Evolutionary conservation across 192 early-diverging fungal genomes (phyloP), one percentile per base, ranked within the genome.

Genomic region (Backusella luteola): DNA sequence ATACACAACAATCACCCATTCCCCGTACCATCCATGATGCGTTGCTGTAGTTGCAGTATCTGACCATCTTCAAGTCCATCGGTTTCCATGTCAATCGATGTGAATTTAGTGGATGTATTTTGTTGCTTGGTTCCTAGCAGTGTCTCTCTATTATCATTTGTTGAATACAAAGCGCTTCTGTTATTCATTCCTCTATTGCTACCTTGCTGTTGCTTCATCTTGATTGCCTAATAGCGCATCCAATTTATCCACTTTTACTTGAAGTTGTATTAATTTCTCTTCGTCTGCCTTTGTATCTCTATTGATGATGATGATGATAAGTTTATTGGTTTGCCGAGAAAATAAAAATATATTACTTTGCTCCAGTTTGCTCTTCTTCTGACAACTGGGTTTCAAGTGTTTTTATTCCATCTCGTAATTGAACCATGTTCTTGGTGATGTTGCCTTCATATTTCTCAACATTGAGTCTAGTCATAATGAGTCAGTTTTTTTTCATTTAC

Each of bases 11-110:
- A 44, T 35, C 6, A 41, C 26, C 3, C 3, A 15, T 9, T 41
- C 3, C 35, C 35, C 12, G 35, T 76, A 93, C 91, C 89, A 63
- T 88, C 84, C 63, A 93, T 88, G 15, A 91, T 87, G 19, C 88
- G 84, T 77, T 91, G 87, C 59, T 93, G 92, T 6, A 91, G 76
- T 59, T 89, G 89, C 4, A 93, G 49, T 67, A 88, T 78, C 72
- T 89, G 87, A 15, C 80, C 75, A 46, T 82, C 81, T 39, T 85
- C 80, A 23, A 89, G 32, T 53, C 83, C 84, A 52, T 84, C 80
- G 11, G 76, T 69, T 41, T 87, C 81, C 41, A 86, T 81, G n/a
- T 85, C 69, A 56, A 74, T 21, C 15, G 23, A 23, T 41, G 70
- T 44, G 39, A 71, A 71, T 34, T 39, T 23, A 1, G 17, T 41